Conservation (phyloP, 192 early-diverging fungal species). For the Thoreauomyces humboldtii region DNA sequence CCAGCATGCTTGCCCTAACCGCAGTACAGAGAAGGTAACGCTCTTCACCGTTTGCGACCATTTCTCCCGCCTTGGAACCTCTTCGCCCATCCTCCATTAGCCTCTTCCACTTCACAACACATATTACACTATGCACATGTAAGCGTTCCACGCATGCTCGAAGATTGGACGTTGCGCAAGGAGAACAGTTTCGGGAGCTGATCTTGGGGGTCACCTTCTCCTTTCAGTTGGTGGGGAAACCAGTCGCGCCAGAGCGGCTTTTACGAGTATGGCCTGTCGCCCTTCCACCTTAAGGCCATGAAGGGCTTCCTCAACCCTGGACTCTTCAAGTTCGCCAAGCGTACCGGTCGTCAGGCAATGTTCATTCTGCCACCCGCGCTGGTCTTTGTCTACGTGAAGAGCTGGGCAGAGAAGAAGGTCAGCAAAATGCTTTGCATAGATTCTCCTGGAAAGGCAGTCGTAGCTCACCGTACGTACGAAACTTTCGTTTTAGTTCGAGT, state of each 20-base stretch:
- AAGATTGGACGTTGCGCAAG: too few relatives aligned
- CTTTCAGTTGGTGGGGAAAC: constrained; percentile 44
- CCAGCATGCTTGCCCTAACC: too few relatives aligned
- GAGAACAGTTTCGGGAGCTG: too few relatives aligned
- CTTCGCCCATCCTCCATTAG: too few relatives aligned
- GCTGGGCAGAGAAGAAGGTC: constrained; percentile 45
- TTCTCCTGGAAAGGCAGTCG: neutral
- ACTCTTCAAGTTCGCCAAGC: constrained; percentile 28
- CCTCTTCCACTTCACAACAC: too few relatives aligned
- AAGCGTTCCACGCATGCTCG: too few relatives aligned
- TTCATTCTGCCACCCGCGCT: constrained; percentile 46
- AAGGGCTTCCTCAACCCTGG: constrained; percentile 51
- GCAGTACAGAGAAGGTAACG: too few relatives aligned
- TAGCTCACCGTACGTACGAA: neutral
- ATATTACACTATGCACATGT: too few relatives aligned
- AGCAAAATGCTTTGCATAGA: neutral
- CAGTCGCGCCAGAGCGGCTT: constrained; percentile 36
- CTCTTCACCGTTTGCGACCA: too few relatives aligned
- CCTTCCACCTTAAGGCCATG: constrained; percentile 50
- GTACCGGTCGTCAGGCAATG: constrained; percentile 30
- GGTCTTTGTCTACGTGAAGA: constrained; percentile 38
- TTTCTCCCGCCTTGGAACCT: too few relatives aligned
- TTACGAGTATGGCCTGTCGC: constrained; percentile 49
- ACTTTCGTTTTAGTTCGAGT: constrained; percentile 33
- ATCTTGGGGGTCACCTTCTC: too few relatives aligned